Evolutionary conservation across 257 asterid genomes (phyloP), one percentile per base, ranked within the genome.

Genomic region (Haberlea rhodopensis): DNA sequence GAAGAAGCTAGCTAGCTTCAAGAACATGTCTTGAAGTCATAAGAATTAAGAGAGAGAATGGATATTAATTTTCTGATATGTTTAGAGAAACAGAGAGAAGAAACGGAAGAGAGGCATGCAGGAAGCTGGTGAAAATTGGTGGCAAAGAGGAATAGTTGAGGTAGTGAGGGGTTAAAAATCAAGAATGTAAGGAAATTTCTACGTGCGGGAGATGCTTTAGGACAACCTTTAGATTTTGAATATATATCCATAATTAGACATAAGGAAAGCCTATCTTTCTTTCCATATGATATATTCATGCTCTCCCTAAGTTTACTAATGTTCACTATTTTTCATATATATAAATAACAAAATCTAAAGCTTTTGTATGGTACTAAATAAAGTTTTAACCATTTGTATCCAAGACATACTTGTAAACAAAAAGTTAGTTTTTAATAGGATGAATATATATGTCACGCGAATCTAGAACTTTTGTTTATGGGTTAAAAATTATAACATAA

Each of bases 101-200:
- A 66, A 32, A 8, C 34, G 56, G 62, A 43, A 51, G 58, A 61
- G 22, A 22, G 68, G 53, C 55, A 46, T 23, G 64, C 58, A 24
- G 56, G 31, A 65, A 66, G 28, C 29, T 65, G 37, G 24, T 53
- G 62, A 16, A 74, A 59, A 62, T 43, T 69, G 67, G 62, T 72
- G 73, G 74, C 63, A 60, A 60, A 27, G 70, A 67, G 64, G 43
- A 76, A 62, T 53, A 52, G 53, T 52, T 51, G 74, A 18, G 63
- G 34, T 37, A 59, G 21, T n/a, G 16, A 69, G 53, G 59, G 19
- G 20, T 53, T 53, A 18, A 62, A 23, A n/a, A 40, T 19, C 71
- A 71, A 53, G 7, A 49, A 11, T 73, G 61, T 62, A 1, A 73
- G 73, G 63, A 6, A 67, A 69, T 53, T 54, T 56, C 57, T 70